Conservation (phyloP, 202 grass and related monocot genomes). For the Hordeum pubiflorum region DNA sequence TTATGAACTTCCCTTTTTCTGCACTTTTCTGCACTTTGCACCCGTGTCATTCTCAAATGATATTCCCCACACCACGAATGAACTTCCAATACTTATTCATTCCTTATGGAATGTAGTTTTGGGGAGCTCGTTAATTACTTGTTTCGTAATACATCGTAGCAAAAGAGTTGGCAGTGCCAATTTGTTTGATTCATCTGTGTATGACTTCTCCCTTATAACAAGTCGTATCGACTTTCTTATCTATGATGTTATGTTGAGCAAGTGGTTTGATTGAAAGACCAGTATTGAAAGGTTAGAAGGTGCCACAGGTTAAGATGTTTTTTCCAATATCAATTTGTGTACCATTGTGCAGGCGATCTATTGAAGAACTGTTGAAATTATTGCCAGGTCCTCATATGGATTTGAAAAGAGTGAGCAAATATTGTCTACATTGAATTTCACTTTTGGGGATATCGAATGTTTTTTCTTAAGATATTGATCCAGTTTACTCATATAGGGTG, state of each 20-base stretch:
- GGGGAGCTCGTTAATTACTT: background rate
- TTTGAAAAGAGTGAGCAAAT: conserved; percentile 69
- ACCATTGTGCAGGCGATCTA: conserved; percentile 70
- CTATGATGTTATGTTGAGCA: background rate
- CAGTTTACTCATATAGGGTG: conserved; percentile 35
- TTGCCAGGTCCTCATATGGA: conserved; percentile 89
- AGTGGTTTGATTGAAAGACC: background rate
- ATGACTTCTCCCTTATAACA: background rate
- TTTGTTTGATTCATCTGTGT: background rate
- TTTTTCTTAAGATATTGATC: background rate
- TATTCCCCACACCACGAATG: background rate
- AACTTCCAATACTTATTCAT: background rate
- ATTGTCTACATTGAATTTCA: background rate
- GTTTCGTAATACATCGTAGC: background rate
- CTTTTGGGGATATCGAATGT: background rate
- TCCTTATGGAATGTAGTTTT: background rate
- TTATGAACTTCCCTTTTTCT: background rate
- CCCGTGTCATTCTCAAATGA: background rate
- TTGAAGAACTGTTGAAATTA: conserved; percentile 81
- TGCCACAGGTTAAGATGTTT: background rate
- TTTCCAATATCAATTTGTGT: conserved; percentile 7
- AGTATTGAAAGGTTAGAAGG: background rate
- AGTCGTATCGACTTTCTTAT: background rate
- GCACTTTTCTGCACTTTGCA: background rate
- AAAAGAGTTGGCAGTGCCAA: conserved; percentile 1